These are phyloP conservation scores for Ascochyta viciae-villosae DNA, from an alignment of 2,329 filamentous ascomycete species.

Conservation along the genomic window DNA sequence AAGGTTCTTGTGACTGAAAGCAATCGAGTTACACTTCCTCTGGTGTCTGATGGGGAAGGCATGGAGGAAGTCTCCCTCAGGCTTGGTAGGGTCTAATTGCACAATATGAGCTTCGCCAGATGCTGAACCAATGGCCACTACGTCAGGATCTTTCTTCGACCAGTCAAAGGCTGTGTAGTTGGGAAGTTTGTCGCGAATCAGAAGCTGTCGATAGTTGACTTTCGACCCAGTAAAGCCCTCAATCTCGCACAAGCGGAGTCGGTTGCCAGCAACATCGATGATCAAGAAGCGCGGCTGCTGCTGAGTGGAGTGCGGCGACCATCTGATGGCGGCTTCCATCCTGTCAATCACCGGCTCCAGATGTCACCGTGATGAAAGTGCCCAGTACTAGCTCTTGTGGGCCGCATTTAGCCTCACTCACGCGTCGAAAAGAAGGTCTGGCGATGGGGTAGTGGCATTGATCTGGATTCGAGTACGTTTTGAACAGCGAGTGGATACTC, in stretches of 20 bases:
- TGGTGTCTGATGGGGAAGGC: constrained; percentile 76
- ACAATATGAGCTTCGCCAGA: constrained; percentile 78
- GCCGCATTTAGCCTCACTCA: constrained; percentile 8
- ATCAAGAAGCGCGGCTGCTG: constrained; percentile 64
- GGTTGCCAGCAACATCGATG: constrained; percentile 66
- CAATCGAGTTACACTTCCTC: constrained; percentile 80
- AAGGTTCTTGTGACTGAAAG: constrained; percentile 74
- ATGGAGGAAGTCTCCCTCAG: constrained; percentile 58
- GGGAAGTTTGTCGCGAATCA: constrained; percentile 62
- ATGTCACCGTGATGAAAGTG: constrained; percentile 1
- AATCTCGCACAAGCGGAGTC: constrained; percentile 65
- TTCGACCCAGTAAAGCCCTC: constrained; percentile 44
- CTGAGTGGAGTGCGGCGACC: constrained; percentile 65
- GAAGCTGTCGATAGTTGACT: constrained; percentile 61
- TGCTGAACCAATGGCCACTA: constrained; percentile 77
- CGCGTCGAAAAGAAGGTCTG: neutral
- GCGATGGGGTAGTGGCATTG: neutral
- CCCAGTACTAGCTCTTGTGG: constrained; percentile 6
- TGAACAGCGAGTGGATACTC: neutral
- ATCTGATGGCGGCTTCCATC: constrained; percentile 69
- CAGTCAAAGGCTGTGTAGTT: constrained; percentile 71
- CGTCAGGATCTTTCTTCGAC: constrained; percentile 66
- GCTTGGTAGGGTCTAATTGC: constrained; percentile 69
- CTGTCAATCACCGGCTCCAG: constrained; percentile 18
- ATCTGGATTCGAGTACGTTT: neutral